These are phyloP conservation scores for Fusarium sp. DNA, from an alignment of 2,329 filamentous ascomycete genomes.

Conservation along the genomic window DNA sequence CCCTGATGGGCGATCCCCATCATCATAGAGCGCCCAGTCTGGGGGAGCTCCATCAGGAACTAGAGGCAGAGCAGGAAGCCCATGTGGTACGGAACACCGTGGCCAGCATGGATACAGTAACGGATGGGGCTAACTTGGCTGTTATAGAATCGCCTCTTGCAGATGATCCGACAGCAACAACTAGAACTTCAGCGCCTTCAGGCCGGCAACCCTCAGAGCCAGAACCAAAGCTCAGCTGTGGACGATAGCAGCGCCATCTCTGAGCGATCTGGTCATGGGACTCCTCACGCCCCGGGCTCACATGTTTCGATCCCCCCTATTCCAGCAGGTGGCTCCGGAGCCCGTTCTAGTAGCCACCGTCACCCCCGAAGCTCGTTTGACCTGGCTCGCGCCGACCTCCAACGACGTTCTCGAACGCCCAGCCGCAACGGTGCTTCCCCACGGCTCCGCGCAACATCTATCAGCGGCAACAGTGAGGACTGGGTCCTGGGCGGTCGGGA, in stretches of 20 bases:
- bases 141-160: constrained; percentile 74
- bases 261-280: constrained; percentile 55
- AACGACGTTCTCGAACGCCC: constrained; percentile 66
- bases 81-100: constrained; percentile 67
- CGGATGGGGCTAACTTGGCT: constrained; percentile 13
- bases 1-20: constrained; percentile 62
- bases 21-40: constrained; percentile 75
- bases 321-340: constrained; percentile 54
- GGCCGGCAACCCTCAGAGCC: constrained; percentile 50
- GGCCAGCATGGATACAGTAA: constrained; percentile 17
- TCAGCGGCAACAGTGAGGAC: constrained; percentile 68
- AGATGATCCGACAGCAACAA: constrained; percentile 80
- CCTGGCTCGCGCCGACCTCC: constrained; percentile 63
- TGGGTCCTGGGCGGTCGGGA: constrained; percentile 72
- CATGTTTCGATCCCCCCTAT: constrained; percentile 47
- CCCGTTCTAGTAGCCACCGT: constrained; percentile 60
- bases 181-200: constrained; percentile 72
- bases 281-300: constrained; percentile 48
- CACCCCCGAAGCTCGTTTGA: constrained; percentile 68
- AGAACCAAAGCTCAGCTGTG: constrained; percentile 51
- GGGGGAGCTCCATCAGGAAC: constrained; percentile 80
- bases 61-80: constrained; percentile 81
- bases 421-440: constrained; percentile 66
- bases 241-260: constrained; percentile 58
- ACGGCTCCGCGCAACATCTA: constrained; percentile 64